These are phyloP conservation scores for Saccharomyces kudriavzevii DNA, from an alignment of 805 yeast genomes.

Conservation along the genomic window DNA sequence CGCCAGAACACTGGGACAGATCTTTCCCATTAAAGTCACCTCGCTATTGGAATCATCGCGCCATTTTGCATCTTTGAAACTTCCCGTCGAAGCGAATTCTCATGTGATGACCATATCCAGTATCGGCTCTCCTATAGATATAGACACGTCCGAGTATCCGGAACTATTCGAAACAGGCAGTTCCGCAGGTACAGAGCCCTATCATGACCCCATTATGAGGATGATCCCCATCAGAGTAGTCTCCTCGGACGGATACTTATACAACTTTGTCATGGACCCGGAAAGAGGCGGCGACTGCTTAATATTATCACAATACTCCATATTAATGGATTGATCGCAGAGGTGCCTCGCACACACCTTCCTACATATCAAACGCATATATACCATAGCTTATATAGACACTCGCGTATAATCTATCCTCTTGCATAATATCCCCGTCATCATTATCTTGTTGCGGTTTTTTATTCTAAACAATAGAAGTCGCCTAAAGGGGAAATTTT, in stretches of 20 bases:
- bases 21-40: constrained; percentile 64
- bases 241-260: constrained; percentile 72
- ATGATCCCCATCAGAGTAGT: constrained; percentile 51
- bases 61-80: constrained; percentile 82
- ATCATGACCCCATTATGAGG: constrained; percentile 11
- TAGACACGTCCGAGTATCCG: constrained; percentile 24
- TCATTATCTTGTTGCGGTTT: background rate
- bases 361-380: background rate
- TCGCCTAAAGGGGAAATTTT: background rate
- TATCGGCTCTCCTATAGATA: constrained; percentile 31
- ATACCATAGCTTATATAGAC: background rate
- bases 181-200: constrained; percentile 5
- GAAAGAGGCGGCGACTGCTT: constrained; percentile 92
- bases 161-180: constrained; percentile 17
- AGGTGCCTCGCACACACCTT: background rate
- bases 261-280: constrained; percentile 62
- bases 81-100: constrained; percentile 37
- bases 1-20: constrained; percentile 84
- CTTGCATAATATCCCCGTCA: background rate
- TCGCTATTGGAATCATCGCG: constrained; percentile 84
- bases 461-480: background rate
- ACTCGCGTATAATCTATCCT: background rate
- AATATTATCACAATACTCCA: constrained; percentile 59
- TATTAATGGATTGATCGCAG: background rate
- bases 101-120: constrained; percentile 17